Evolutionary conservation across 768 basidiomycete species (phyloP), one percentile per base, ranked within the genome.

Genomic region (Agrocybe pediades): DNA sequence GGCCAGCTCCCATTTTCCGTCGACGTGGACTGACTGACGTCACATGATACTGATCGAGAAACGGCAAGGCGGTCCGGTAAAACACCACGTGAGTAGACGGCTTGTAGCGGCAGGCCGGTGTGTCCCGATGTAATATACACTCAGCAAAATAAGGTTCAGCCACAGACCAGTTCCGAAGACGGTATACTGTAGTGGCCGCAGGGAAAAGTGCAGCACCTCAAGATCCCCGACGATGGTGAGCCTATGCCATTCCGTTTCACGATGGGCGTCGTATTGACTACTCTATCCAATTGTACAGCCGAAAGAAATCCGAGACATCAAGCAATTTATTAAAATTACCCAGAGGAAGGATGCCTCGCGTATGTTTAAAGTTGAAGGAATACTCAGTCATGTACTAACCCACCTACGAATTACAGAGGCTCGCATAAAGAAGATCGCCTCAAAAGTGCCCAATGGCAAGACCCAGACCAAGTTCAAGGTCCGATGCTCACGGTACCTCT

Each of bases 251-350:
- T 43, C 41, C 26, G 4, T 46, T 30, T n/a, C 11, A 25, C 46
- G 15, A 23, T 9, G 33, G 13, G 27, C 40, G 6, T 1, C n/a
- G 21, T 39, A 19, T 51, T 61, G 26, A 56, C 54, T n/a, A n/a
- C n/a, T n/a, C 60, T 41, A 50, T 54, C 43, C 8, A 25, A 23
- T 53, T 29, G 29, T 48, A 2, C 67, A 98, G 96, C 95, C 96
- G 56, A 95, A 97, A 79, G 92, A 98, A 86, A 87, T 99, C 79
- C 82, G 83, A 65, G 95, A 98, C 76, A 98, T 98, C 84, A 99
- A 98, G 81, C 82, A 92, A 75, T 98, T 98, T 81, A 91, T 98
- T 74, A 89, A 94, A 79, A 92, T 96, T 72, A 88, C 95, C 51
- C 87, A 88, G 80, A 87, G 96, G 79, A 96, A 94, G 84, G 96